Conservation (phyloP, 768 basidiomycete species). For the Kockovaella imperatae region DNA sequence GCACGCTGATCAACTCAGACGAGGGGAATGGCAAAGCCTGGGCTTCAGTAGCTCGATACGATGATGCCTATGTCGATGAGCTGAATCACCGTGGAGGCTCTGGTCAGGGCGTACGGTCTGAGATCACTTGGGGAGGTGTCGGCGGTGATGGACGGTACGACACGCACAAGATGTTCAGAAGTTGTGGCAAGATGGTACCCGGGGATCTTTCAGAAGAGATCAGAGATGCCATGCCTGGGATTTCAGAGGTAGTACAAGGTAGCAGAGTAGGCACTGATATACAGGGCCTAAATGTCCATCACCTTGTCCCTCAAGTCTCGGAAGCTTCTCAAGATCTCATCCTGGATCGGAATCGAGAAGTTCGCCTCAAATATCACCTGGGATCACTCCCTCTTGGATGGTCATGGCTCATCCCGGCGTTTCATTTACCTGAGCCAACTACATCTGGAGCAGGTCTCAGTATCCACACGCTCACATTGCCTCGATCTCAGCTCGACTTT, state of each 20-base stretch:
- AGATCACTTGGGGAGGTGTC: slow-evolving; percentile 47
- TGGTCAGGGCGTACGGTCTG: slow-evolving; percentile 15
- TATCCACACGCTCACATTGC: slow-evolving; percentile 43
- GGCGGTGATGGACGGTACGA: slow-evolving; percentile 57
- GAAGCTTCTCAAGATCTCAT: slow-evolving; percentile 3
- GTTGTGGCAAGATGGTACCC: slow-evolving; percentile 60
- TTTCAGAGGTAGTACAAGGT: slow-evolving; percentile 1
- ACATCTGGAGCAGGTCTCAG: slow-evolving; percentile 10
- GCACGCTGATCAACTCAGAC: too few species aligned
- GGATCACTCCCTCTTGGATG: slow-evolving; percentile 67
- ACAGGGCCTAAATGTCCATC: slow-evolving; percentile 57
- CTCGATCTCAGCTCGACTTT: slow-evolving; percentile 66
- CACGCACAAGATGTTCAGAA: slow-evolving; percentile 65
- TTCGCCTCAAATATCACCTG: slow-evolving; percentile 29
- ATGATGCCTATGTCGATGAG: slow-evolving; percentile 59
- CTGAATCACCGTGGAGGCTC: slow-evolving; percentile 53
- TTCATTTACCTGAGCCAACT: slow-evolving; percentile 61
- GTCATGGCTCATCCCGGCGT: slow-evolving; percentile 78
- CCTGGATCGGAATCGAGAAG: slow-evolving; percentile 17
- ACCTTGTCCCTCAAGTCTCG: slow-evolving; percentile 2
- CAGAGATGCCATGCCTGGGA: too few species aligned
- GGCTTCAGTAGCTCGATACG: slow-evolving; percentile 73
- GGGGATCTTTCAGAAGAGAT: slow-evolving; percentile 42
- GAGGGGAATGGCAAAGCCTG: slow-evolving; percentile 48
- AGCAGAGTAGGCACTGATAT: slow-evolving; percentile 35